Conservation (phyloP, 768 basidiomycete species). For the Lactifluus subvellereus region DNA sequence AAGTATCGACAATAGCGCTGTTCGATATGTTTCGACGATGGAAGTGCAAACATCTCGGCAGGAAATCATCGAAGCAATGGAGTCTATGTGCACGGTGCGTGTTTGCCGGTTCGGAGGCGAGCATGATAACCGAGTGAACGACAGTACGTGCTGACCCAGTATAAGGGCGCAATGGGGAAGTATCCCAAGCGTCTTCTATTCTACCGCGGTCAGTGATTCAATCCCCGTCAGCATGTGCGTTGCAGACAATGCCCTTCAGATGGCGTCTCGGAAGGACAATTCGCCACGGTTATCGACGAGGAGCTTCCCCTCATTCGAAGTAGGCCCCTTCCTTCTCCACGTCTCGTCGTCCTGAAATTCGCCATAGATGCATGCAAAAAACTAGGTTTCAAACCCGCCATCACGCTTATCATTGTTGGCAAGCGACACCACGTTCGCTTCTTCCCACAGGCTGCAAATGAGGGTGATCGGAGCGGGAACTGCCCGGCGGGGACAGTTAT, state of each 20-base stretch:
- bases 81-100: conserved; percentile 55
- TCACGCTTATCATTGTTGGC: conserved; percentile 75
- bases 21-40: conserved; percentile 61
- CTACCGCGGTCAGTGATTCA: conserved; percentile 50
- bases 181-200: conserved; percentile 70
- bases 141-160: conserved; percentile 52
- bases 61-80: conserved; percentile 72
- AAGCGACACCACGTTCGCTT: conserved; percentile 69
- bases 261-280: conserved; percentile 54
- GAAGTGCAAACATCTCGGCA: conserved; percentile 61
- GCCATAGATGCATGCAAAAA: conserved; percentile 58
- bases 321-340: conserved; percentile 27
- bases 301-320: conserved; percentile 59
- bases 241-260: conserved; percentile 29
- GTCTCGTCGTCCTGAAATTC: not conserved
- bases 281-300: conserved; percentile 42
- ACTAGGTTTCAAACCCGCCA: conserved; percentile 52
- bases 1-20: conserved; percentile 69
- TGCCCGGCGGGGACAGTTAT: conserved; percentile 74
- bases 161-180: conserved; percentile 53
- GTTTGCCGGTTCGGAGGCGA: not conserved
- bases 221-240: not conserved
- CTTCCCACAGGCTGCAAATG: conserved; percentile 42
- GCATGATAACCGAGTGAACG: not conserved
- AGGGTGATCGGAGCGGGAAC: conserved; percentile 65